Percentiles rank a stretch among this genome's conserved stretches.
Evolutionary conservation across 352 stramenopile species (phyloP).

Genomic region (Phytophthora meadii): DNA sequence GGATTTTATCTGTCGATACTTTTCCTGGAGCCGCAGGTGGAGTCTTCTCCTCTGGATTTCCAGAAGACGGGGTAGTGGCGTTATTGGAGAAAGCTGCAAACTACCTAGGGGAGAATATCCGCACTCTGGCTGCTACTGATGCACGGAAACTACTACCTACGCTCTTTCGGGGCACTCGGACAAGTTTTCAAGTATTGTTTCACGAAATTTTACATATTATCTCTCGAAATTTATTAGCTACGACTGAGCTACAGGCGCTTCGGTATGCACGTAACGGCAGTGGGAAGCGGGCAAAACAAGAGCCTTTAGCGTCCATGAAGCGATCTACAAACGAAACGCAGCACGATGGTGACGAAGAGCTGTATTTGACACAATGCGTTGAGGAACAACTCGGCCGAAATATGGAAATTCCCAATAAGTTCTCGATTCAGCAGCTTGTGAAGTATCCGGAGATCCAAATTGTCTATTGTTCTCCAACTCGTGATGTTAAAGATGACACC

Average conservation of each 20-base stretch:
- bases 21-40: conserved; percentile 69
- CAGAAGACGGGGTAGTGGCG: conserved; percentile 64
- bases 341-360: not conserved
- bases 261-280: conserved; percentile 23
- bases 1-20: conserved; percentile 66
- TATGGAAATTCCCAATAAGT: not conserved
- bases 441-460: conserved; percentile 28
- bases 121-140: conserved; percentile 32
- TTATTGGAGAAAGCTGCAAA: conserved; percentile 59
- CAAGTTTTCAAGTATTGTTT: conserved; percentile 51
- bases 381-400: conserved; percentile 6
- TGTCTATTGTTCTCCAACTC: conserved; percentile 31
- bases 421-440: conserved; percentile 16
- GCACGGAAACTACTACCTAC: conserved; percentile 28
- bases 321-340: not conserved
- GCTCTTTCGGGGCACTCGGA: conserved; percentile 71
- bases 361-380: conserved; percentile 6
- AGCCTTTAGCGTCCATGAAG: conserved; percentile 9
- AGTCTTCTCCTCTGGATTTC: conserved; percentile 48
- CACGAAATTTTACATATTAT: conserved; percentile 42
- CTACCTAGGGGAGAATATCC: conserved; percentile 55
- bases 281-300: conserved; percentile 15
- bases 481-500: conserved; percentile 39
- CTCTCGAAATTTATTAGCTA: conserved; percentile 49
- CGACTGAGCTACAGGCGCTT: conserved; percentile 46